These are phyloP conservation scores for Sporormia fimetaria DNA, from an alignment of 495 filamentous ascomycete genomes.

Conservation along the genomic window DNA sequence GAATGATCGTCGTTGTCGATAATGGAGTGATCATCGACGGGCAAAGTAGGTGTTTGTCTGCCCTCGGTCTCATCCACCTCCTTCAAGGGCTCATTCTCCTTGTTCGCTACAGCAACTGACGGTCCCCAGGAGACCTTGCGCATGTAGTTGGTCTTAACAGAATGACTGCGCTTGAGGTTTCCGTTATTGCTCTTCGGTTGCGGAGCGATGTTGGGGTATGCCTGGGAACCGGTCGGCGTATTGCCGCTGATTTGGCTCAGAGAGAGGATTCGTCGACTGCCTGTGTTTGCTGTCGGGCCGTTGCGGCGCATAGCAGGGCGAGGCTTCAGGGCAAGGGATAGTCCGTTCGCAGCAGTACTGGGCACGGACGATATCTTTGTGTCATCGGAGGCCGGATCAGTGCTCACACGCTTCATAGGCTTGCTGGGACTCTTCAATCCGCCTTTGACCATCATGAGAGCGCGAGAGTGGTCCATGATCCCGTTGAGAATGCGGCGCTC, in stretches of 20 bases:
- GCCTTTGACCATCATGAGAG: slow-evolving; percentile 52
- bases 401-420: slow-evolving; percentile 54
- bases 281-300: slow-evolving; percentile 33
- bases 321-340: slow-evolving; percentile 35
- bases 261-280: slow-evolving; percentile 68
- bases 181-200: slow-evolving; percentile 35
- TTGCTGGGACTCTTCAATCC: slow-evolving; percentile 34
- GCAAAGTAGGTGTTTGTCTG: neutral
- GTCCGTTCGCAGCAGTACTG: slow-evolving; percentile 27
- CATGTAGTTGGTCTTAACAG: slow-evolving; percentile 49
- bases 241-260: slow-evolving; percentile 81
- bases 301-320: slow-evolving; percentile 31
- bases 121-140: slow-evolving; percentile 69
- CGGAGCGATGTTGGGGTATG: slow-evolving; percentile 43
- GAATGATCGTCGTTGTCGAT: slow-evolving; percentile 41
- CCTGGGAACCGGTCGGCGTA: slow-evolving; percentile 48
- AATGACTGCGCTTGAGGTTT: slow-evolving; percentile 49
- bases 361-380: slow-evolving; percentile 33
- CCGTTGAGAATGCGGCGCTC: slow-evolving; percentile 90
- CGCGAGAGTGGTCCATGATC: slow-evolving; percentile 87
- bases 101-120: slow-evolving; percentile 38
- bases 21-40: slow-evolving; percentile 7
- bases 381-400: slow-evolving; percentile 34
- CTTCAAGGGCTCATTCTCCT: slow-evolving; percentile 48
- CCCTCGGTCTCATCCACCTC: slow-evolving; percentile 30